Conservation (phyloP, 148 eudicot species). For the Camellia lanceoleosa region DNA sequence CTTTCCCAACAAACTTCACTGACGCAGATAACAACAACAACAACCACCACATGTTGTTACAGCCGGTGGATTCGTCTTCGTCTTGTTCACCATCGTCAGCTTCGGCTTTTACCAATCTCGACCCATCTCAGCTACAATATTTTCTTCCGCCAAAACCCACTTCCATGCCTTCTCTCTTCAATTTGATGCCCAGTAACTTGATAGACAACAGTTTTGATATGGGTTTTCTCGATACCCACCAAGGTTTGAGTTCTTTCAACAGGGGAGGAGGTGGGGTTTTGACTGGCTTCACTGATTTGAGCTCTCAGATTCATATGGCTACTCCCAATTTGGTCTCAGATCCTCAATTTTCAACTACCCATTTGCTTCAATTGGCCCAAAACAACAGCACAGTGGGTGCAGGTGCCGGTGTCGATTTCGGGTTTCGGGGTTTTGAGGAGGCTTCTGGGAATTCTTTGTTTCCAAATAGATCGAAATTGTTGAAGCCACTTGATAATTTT, state of each 20-base stretch:
- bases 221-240: constrained; percentile 38
- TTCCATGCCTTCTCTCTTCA: constrained; percentile 10
- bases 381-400: constrained; percentile 19
- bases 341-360: constrained; percentile 40
- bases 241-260: constrained; percentile 26
- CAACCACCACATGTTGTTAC: constrained; percentile 25
- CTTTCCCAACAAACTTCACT: constrained; percentile 36
- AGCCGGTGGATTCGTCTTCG: constrained; percentile 63
- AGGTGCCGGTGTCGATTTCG: constrained; percentile 33
- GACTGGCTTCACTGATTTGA: constrained; percentile 47
- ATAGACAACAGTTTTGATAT: constrained; percentile 36
- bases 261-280: constrained; percentile 33
- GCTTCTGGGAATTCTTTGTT: constrained; percentile 44
- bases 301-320: constrained; percentile 41
- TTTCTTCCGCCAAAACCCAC: constrained; percentile 38
- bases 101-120: constrained; percentile 52
- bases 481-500: constrained; percentile 82
- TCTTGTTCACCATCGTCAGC: constrained; percentile 68
- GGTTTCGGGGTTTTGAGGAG: constrained; percentile 45
- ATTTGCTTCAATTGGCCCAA: constrained; percentile 45
- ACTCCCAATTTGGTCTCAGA: constrained; percentile 35
- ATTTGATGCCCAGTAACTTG: constrained; percentile 30
- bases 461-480: constrained; percentile 52
- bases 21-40: constrained; percentile 21
- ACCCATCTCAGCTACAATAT: constrained; percentile 43